Percentiles rank a stretch among this genome's conserved stretches.
Conservation (phyloP, 768 basidiomycete genomes). For the Auriscalpium vulgare region DNA sequence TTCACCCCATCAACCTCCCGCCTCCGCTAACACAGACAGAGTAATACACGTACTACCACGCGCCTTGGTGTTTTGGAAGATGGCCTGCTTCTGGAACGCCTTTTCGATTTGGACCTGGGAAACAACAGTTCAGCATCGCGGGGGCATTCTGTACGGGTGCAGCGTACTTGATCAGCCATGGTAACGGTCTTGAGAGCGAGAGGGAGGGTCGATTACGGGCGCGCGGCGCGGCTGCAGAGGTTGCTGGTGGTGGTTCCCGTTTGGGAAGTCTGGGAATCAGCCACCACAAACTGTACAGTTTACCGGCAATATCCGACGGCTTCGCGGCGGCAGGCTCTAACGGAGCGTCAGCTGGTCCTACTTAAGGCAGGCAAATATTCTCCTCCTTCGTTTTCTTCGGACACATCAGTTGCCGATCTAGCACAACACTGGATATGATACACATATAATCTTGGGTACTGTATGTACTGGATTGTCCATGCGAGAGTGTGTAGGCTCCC, state of each 20-base stretch:
- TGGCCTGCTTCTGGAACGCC: constrained; percentile 94
- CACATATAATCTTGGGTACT: too few relatives aligned
- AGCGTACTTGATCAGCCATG: constrained; percentile 34
- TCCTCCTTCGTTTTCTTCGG: too few relatives aligned
- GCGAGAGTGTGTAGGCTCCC: too few relatives aligned
- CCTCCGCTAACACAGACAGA: not conserved
- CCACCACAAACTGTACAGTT: constrained; percentile 14
- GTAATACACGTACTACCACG: constrained; percentile 54
- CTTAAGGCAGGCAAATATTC: too few relatives aligned
- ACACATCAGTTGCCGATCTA: too few relatives aligned
- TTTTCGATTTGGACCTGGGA: constrained; percentile 70
- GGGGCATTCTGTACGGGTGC: not conserved
- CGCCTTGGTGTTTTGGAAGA: constrained; percentile 96
- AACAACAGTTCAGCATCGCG: not conserved
- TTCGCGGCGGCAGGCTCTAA: too few relatives aligned
- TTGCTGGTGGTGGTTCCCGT: constrained; percentile 5
- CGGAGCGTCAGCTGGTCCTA: too few relatives aligned
- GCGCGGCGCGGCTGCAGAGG: constrained; percentile 1
- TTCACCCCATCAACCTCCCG: not conserved
- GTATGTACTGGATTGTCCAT: too few relatives aligned
- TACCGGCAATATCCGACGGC: constrained; percentile 5
- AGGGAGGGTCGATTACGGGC: constrained; percentile 1
- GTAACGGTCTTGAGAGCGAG: constrained; percentile 23
- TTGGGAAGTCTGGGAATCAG: constrained; percentile 7
- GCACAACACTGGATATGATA: too few relatives aligned